phyloP scores from a whole-genome alignment of 768 basidiomycete genomes.

The Lactifluus volemus region DNA sequence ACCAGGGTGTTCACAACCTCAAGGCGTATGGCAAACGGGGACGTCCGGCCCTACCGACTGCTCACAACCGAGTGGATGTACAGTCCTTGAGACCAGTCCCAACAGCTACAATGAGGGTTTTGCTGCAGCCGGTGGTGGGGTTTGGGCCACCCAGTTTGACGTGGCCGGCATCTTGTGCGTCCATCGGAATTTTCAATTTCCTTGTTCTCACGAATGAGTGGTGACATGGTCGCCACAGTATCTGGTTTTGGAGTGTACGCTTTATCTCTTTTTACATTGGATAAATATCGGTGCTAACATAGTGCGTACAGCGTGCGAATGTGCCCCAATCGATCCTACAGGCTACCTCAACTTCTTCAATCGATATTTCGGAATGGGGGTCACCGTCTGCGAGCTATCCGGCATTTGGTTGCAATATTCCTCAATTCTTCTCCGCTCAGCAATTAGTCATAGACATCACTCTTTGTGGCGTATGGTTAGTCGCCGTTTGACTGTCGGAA shows the following conservation, averaged over 20 bases:
- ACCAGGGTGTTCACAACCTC: slow-evolving; percentile 30
- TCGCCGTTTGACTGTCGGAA: not conserved
- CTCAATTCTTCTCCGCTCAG: slow-evolving; percentile 39
- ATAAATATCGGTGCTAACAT: not conserved
- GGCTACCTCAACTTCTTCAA: slow-evolving; percentile 26
- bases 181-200: not conserved
- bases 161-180: slow-evolving; percentile 41
- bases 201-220: not conserved
- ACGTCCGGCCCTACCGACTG: slow-evolving; percentile 24
- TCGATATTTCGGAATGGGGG: slow-evolving; percentile 37
- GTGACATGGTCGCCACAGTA: slow-evolving; percentile 23
- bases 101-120: slow-evolving; percentile 38
- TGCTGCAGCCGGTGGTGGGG: slow-evolving; percentile 46
- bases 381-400: slow-evolving; percentile 37
- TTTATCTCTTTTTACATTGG: not conserved
- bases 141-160: slow-evolving; percentile 65
- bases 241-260: slow-evolving; percentile 43
- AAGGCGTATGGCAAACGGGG: slow-evolving; percentile 29
- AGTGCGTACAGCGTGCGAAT: slow-evolving; percentile 27
- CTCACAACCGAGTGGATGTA: slow-evolving; percentile 30
- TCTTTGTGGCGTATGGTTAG: slow-evolving; percentile 46
- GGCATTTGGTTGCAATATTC: slow-evolving; percentile 36
- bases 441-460: slow-evolving; percentile 49
- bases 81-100: slow-evolving; percentile 27
- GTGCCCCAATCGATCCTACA: slow-evolving; percentile 31